Conservation (phyloP, 2,329 filamentous ascomycete species). For the Atkinsonella hypoxylon region DNA sequence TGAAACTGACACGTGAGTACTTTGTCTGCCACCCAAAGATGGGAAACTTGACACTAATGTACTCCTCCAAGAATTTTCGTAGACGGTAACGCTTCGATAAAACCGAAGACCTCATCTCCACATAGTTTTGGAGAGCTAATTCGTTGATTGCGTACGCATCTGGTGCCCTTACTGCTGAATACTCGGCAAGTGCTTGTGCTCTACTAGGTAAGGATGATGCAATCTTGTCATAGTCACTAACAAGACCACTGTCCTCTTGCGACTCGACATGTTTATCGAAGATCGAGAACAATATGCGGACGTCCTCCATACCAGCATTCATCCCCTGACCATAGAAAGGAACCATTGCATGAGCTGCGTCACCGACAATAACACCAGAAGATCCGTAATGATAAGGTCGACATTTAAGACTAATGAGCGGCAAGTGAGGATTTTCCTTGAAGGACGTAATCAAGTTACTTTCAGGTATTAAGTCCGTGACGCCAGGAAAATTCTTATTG, state of each 20-base stretch:
- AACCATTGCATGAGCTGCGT: conserved; percentile 95
- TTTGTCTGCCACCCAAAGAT: conserved; percentile 80
- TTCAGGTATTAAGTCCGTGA: conserved; percentile 58
- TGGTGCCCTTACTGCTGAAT: conserved; percentile 58
- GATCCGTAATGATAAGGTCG: conserved; percentile 70
- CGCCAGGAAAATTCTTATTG: conserved; percentile 73
- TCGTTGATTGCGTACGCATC: conserved; percentile 90
- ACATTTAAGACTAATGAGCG: conserved; percentile 89
- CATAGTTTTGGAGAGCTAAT: conserved; percentile 80
- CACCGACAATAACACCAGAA: conserved; percentile 75
- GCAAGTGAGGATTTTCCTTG: conserved; percentile 72
- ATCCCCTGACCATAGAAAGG: conserved; percentile 98
- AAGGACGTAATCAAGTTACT: conserved; percentile 64
- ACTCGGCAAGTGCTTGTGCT: conserved; percentile 56
- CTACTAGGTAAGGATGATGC: conserved; percentile 43
- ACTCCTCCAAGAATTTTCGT: conserved; percentile 80
- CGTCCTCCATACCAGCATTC: conserved; percentile 92
- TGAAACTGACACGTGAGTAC: conserved; percentile 86
- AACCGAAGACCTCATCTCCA: conserved; percentile 85
- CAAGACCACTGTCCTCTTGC: conserved; percentile 29
- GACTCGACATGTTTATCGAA: conserved; percentile 55
- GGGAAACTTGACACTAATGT: conserved; percentile 63
- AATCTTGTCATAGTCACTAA: conserved; percentile 20
- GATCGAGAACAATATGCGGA: conserved; percentile 72
- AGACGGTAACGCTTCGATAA: conserved; percentile 64